Percentiles rank a stretch among this genome's conserved stretches.
Conservation (phyloP, 345 rosid genomes). For the Alliaria petiolata region DNA sequence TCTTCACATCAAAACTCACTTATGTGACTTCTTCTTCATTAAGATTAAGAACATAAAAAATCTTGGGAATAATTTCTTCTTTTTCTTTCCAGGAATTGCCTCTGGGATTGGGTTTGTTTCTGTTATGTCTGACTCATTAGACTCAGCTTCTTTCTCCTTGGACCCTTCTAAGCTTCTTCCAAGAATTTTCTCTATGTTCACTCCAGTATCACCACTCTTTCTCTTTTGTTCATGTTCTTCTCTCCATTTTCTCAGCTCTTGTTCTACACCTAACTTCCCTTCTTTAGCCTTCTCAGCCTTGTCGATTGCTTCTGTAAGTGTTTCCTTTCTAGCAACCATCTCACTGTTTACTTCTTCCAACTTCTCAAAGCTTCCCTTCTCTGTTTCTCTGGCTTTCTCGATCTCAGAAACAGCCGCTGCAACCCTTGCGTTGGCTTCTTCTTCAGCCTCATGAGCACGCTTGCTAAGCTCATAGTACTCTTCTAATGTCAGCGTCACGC, state of each 20-base stretch:
- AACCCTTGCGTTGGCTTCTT: slow-evolving; percentile 64
- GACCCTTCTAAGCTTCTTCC: slow-evolving; percentile 38
- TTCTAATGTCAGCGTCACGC: slow-evolving; percentile 69
- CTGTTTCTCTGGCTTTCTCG: slow-evolving; percentile 69
- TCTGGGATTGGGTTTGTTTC: slow-evolving; percentile 33
- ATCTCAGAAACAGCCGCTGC: slow-evolving; percentile 67
- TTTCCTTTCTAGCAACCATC: slow-evolving; percentile 53
- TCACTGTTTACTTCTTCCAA: slow-evolving; percentile 65
- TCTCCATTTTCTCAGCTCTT: slow-evolving; percentile 86
- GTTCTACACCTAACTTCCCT: slow-evolving; percentile 79
- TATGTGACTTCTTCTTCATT: slow-evolving; percentile 53
- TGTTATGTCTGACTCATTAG: slow-evolving; percentile 20
- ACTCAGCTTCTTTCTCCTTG: slow-evolving; percentile 39
- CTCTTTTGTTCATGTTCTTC: slow-evolving; percentile 66
- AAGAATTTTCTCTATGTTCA: slow-evolving; percentile 22
- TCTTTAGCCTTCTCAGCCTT: slow-evolving; percentile 89
- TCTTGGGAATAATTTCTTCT: slow-evolving; percentile 69
- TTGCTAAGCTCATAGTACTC: slow-evolving; percentile 90
- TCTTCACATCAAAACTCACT: slow-evolving; percentile 25
- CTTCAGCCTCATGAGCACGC: slow-evolving; percentile 76
- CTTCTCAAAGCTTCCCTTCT: slow-evolving; percentile 46
- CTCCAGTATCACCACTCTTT: slow-evolving; percentile 41
- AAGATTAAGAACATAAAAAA: slow-evolving; percentile 65
- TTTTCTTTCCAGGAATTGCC: slow-evolving; percentile 47
- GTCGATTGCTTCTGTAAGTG: slow-evolving; percentile 57